Base-by-base conservation (phyloP, 805 yeast genomes). In the Ogataea kodamae region DNA sequence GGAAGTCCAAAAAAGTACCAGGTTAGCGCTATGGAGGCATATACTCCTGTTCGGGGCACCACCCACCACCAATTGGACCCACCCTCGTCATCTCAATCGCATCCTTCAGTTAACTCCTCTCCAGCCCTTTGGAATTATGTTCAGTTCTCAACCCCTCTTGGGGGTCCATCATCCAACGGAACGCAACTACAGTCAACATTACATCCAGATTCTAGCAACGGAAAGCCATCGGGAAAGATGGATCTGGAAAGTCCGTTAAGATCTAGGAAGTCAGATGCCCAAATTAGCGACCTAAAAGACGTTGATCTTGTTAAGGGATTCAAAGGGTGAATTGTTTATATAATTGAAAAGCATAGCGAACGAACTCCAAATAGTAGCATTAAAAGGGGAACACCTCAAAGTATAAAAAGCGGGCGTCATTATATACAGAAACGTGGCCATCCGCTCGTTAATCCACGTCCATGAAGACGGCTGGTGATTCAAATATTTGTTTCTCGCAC, bases 41-140 rank as follows among this genome's bases (percentile, higher is more conserved):
- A 73, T 45, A 77, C 85, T 0, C 83, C 83, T 3, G 83, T 76
- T 42, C 54, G 83, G 22, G 80, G 80, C 8, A 41, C 54, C 6
- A 46, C 52, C 9, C 46, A 55, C 26, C 51, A 50, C 6, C 46
- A 45, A 28, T 23, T 51, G 21, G 59, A 52, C 22, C 48, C 51
- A 9, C 55, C 54, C 12, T 48, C 51, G 11, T 52, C 55, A 6
- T 40, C 51, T 34, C 67, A 55, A 51, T 64, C 61, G 25, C 55
- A 54, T 64, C 57, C 58, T 64, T 62, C 74, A 60, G 62, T 52
- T 5, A 70, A 64, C 30, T 74, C 81, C 18, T 85, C 95, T 1
- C 97, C 97, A 1, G 96, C 95, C 11, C 74, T 89, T 39, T 86
- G 96, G 97, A 85, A 83, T 54, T 79, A 85, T 62, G 86, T 89